Conservation (phyloP, 768 basidiomycete species). For the Boletus sp. region DNA sequence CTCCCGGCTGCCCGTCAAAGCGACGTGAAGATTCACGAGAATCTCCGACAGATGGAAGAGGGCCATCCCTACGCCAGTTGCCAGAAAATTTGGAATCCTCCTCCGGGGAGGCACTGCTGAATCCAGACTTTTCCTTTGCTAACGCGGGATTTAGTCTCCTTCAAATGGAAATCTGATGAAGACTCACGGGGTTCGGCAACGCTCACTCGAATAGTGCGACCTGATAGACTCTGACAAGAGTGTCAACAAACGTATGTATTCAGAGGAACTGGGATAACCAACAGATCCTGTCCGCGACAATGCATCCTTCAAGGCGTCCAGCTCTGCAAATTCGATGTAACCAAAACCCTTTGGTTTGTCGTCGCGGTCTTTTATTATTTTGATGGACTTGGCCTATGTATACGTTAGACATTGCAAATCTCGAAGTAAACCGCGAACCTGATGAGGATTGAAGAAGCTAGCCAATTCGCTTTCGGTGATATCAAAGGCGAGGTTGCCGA, state of each 20-base stretch:
- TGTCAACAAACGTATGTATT: not conserved
- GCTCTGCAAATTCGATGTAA: slow-evolving; percentile 89
- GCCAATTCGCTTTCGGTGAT: slow-evolving; percentile 79
- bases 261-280: slow-evolving; percentile 27
- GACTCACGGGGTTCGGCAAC: slow-evolving; percentile 94
- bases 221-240: slow-evolving; percentile 56
- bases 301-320: slow-evolving; percentile 84
- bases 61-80: slow-evolving; percentile 86
- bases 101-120: slow-evolving; percentile 47
- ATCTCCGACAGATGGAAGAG: slow-evolving; percentile 66
- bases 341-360: slow-evolving; percentile 98
- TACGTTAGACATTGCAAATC: not conserved
- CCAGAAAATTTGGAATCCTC: slow-evolving; percentile 81
- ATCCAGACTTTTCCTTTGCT: slow-evolving; percentile 76
- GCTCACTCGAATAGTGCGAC: slow-evolving; percentile 81
- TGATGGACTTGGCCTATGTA: slow-evolving; percentile 70
- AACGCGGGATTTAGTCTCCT: slow-evolving; percentile 10
- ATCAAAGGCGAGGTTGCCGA: slow-evolving; percentile 95
- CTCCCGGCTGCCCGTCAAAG: slow-evolving; percentile 50
- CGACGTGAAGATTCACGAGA: slow-evolving; percentile 63
- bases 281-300: slow-evolving; percentile 69
- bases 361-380: slow-evolving; percentile 90
- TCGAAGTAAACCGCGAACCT: slow-evolving; percentile 39
- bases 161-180: not conserved
- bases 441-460: slow-evolving; percentile 67